phyloP scores from a whole-genome alignment of 2,329 filamentous ascomycete species.

The Phoma herbarum region DNA sequence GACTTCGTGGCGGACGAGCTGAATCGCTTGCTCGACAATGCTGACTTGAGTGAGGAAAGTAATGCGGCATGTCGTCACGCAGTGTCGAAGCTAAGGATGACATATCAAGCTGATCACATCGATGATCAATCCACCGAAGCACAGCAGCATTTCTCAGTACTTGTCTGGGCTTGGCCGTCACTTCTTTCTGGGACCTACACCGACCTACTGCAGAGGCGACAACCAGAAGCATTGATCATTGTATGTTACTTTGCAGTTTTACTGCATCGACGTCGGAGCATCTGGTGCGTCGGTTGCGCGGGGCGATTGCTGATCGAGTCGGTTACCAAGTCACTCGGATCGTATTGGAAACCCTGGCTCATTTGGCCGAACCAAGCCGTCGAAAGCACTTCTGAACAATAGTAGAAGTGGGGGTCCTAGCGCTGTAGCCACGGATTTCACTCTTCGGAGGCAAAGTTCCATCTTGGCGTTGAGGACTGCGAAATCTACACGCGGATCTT shows the following conservation, averaged over 20 bases:
- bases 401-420: neutral
- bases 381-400: neutral
- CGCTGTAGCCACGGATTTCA: neutral
- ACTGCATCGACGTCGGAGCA: neutral
- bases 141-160: neutral
- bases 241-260: neutral
- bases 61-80: neutral
- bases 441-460: neutral
- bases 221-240: neutral
- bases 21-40: constrained; percentile 20
- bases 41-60: constrained; percentile 18
- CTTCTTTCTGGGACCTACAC: neutral
- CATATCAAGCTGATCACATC: neutral
- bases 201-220: neutral
- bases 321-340: neutral
- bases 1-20: constrained; percentile 14
- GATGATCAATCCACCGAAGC: neutral
- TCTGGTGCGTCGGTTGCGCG: neutral
- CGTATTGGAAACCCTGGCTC: neutral
- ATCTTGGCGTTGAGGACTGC: neutral
- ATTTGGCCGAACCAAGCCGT: neutral
- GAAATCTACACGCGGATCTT: neutral
- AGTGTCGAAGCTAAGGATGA: neutral
- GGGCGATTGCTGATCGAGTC: neutral
- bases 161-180: neutral